A percentile compares a stretch with the other conserved stretches of the same genome.
Conservation (phyloP, 805 yeast species). For the Lachancea fermentati region DNA sequence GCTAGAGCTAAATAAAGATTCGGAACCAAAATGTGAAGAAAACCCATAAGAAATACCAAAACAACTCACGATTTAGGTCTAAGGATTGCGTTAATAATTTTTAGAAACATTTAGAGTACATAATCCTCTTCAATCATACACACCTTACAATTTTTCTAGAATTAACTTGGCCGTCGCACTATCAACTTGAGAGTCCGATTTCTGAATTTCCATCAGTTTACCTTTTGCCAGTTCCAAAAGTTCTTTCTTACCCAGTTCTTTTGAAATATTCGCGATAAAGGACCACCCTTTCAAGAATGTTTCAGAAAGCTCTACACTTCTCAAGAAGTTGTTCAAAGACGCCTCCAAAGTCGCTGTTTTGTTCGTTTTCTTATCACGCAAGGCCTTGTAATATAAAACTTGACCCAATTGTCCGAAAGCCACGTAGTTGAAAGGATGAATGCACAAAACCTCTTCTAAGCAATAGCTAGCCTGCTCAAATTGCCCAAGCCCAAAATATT, state of each 20-base stretch:
- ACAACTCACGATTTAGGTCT: background rate
- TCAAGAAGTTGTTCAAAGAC: conserved; percentile 46
- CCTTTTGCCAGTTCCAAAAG: conserved; percentile 35
- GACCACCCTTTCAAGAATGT: conserved; percentile 68
- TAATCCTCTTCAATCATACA: background rate
- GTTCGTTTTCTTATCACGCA: conserved; percentile 10
- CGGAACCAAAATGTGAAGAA: background rate
- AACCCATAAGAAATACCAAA: background rate
- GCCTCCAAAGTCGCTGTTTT: conserved; percentile 12
- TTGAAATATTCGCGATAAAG: conserved; percentile 45
- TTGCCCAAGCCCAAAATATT: conserved; percentile 56
- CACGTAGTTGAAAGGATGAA: conserved; percentile 47
- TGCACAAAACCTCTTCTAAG: conserved; percentile 62
- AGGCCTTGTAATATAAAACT: conserved; percentile 19
- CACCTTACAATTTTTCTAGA: conserved; percentile 12
- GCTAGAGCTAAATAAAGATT: conserved; percentile 12
- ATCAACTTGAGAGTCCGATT: conserved; percentile 31
- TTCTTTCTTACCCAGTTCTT: conserved; percentile 25
- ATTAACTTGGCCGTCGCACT: conserved; percentile 35
- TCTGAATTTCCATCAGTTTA: conserved; percentile 35
- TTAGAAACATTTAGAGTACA: background rate
- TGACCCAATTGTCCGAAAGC: conserved; percentile 29
- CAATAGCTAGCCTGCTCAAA: conserved; percentile 62
- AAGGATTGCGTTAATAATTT: background rate
- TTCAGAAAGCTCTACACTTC: conserved; percentile 75